Conservation (phyloP, 2,329 filamentous ascomycete genomes). For the Drechslerella dactyloides region DNA sequence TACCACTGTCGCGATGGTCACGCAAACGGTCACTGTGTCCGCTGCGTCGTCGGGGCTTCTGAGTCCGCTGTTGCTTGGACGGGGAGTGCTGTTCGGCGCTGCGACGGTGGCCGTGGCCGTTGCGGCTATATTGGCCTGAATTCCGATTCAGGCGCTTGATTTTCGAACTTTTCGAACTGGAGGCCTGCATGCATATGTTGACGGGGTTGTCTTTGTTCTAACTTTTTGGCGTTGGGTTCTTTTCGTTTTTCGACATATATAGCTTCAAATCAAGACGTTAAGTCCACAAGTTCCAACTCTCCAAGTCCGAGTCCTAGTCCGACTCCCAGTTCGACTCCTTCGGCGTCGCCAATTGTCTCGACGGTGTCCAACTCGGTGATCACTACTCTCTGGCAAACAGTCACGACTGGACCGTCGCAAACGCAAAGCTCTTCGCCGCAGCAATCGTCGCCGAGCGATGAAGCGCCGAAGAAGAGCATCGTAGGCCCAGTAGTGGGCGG, state of each 20-base stretch:
- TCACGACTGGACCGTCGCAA: conserved; percentile 11
- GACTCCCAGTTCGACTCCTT: no score
- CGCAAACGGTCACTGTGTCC: conserved; percentile 34
- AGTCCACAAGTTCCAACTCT: conserved; percentile 30
- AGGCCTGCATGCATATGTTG: conserved; percentile 5
- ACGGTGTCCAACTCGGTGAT: not conserved
- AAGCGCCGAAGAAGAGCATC: conserved; percentile 3
- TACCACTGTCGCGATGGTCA: conserved; percentile 40
- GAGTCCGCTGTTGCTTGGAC: conserved; percentile 12
- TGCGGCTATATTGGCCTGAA: conserved; percentile 35
- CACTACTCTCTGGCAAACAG: conserved; percentile 19
- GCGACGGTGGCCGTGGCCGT: conserved; percentile 25
- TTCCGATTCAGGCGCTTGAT: no score
- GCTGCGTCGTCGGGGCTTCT: conserved; percentile 14
- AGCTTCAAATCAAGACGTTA: not conserved
- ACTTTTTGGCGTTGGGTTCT: not conserved
- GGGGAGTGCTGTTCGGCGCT: conserved; percentile 19
- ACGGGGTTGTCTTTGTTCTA: not conserved
- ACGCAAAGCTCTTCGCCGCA: conserved; percentile 2
- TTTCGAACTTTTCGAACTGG: conserved; percentile 11
- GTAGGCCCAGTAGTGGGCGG: conserved; percentile 36
- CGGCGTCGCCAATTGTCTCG: not conserved
- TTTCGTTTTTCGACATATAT: no score
- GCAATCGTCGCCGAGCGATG: not conserved
- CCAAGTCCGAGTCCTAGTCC: no score